Conservation (phyloP, 345 rosid genomes). For the Salix caprea region DNA sequence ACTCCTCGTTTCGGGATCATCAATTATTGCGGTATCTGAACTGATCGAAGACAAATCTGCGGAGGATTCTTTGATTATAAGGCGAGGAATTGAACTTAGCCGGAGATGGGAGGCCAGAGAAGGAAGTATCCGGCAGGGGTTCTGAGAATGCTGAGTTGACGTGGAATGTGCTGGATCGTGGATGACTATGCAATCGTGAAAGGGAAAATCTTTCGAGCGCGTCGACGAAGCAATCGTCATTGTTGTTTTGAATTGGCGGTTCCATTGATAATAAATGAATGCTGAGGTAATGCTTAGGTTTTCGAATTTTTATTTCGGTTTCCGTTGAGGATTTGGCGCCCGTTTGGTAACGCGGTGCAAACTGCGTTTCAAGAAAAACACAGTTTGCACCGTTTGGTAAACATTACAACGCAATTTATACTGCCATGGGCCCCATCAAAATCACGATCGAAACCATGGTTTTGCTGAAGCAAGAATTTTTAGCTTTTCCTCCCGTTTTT, state of each 20-base stretch:
- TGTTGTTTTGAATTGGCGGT: background rate
- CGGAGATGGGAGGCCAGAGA: conserved; percentile 33
- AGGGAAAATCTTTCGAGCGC: conserved; percentile 53
- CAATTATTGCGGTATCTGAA: background rate
- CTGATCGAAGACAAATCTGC: conserved; percentile 8
- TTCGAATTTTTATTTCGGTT: background rate
- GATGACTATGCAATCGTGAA: conserved; percentile 35
- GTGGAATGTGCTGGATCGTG: conserved; percentile 29
- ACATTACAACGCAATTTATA: no score
- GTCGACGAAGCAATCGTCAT: conserved; percentile 44
- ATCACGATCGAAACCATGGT: no score
- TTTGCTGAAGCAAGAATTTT: no score
- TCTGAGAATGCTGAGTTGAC: conserved; percentile 19
- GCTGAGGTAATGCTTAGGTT: background rate
- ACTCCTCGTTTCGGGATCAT: background rate
- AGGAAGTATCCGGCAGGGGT: background rate
- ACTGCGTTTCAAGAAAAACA: no score
- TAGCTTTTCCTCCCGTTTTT: no score
- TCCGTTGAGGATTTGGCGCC: no score
- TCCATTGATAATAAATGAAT: conserved; percentile 26
- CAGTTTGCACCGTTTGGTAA: no score
- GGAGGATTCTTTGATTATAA: background rate
- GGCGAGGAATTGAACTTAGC: conserved; percentile 23
- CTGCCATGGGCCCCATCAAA: no score
- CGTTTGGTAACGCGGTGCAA: no score